These are phyloP conservation scores for Myxozyma vanderwaltii DNA, from an alignment of 805 yeast genomes.

Conservation along the genomic window DNA sequence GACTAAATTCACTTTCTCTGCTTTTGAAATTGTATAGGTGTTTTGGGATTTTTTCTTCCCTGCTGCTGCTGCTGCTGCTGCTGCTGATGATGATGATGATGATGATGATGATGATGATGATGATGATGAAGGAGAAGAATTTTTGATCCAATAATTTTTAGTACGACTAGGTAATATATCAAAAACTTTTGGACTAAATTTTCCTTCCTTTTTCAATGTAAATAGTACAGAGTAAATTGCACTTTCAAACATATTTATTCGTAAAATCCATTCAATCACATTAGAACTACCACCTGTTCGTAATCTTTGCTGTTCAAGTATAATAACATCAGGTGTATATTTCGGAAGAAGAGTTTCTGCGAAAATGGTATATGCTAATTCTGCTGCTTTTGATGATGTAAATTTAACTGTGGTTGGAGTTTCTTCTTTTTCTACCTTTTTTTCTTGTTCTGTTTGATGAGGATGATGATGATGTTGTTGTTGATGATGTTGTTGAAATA, in stretches of 20 bases:
- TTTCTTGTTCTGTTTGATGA: constrained; percentile 4
- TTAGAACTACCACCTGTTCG: constrained; percentile 49
- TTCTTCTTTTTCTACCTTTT: no score
- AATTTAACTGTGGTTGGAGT: not conserved
- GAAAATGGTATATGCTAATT: constrained; percentile 15
- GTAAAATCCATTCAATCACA: constrained; percentile 53
- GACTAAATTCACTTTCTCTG: constrained; percentile 11
- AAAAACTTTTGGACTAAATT: not conserved
- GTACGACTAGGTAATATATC: constrained; percentile 9
- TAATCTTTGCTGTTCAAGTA: constrained; percentile 56
- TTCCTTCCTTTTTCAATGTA: not conserved
- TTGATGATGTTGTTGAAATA: not conserved
- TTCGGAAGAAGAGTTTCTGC: constrained; percentile 14
- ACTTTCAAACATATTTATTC: constrained; percentile 53
- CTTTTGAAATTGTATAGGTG: constrained; percentile 12
- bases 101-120: no score
- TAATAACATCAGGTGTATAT: constrained; percentile 45
- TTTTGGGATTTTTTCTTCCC: not conserved
- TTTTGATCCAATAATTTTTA: constrained; percentile 13
- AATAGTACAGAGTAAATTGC: constrained; percentile 41
- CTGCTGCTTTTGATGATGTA: constrained; percentile 13
- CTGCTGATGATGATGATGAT: no score
- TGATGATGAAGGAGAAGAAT: no score
- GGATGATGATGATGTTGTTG: not conserved
- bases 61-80: not conserved